These are phyloP conservation scores for Chlamydomonas sp. DNA, from an alignment of 139 green algal species.

Conservation along the genomic window DNA sequence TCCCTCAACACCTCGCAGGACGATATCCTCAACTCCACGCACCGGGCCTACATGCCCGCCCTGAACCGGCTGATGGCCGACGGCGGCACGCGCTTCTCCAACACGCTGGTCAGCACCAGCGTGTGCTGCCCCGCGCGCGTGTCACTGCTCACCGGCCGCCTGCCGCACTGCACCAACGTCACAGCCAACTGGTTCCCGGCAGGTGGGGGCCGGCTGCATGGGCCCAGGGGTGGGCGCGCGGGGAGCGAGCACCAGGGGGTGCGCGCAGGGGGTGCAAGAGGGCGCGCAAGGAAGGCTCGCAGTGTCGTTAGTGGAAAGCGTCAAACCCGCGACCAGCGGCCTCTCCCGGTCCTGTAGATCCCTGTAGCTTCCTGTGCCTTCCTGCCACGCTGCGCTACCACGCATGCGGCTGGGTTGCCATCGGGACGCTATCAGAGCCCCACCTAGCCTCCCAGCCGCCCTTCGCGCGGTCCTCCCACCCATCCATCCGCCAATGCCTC, in stretches of 20 bases:
- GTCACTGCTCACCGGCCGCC: slow-evolving; percentile 25
- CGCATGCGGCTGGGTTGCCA: no score
- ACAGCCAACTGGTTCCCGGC: slow-evolving; percentile 22
- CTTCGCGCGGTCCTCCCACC: background rate
- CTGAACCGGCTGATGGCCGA: background rate
- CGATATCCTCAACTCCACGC: slow-evolving; percentile 24
- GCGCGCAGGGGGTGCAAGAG: no score
- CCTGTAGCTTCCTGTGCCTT: no score
- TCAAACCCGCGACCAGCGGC: no score
- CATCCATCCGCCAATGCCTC: background rate
- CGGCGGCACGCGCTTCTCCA: slow-evolving; percentile 25
- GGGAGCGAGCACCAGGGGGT: background rate
- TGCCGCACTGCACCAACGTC: slow-evolving; percentile 42
- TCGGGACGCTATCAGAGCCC: no score
- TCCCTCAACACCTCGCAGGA: background rate
- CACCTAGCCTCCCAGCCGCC: no score
- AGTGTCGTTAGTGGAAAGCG: no score
- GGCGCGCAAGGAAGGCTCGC: no score
- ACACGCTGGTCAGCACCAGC: slow-evolving; percentile 23
- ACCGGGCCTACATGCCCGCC: slow-evolving; percentile 26
- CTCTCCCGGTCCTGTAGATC: no score
- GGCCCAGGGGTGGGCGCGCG: background rate
- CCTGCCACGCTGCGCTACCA: no score
- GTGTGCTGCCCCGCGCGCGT: slow-evolving; percentile 46
- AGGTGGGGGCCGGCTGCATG: slow-evolving; percentile 7